Percentiles rank a stretch among this genome's conserved stretches.
These are phyloP conservation scores for Cryptococcus jaspeensis DNA, from an alignment of 1,284 basidiomycete species.

Conservation along the genomic window DNA sequence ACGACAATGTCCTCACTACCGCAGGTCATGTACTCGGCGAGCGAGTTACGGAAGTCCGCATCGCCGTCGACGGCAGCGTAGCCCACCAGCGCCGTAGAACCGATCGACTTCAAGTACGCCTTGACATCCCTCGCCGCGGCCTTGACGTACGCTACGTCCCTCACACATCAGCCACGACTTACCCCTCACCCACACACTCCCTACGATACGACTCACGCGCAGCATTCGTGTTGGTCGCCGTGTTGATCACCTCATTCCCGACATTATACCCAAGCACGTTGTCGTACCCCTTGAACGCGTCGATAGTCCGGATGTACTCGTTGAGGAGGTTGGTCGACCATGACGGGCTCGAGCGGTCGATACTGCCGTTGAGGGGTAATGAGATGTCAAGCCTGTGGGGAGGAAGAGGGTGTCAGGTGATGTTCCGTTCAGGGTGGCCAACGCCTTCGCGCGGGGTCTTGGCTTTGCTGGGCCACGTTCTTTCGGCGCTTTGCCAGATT, in stretches of 20 bases:
- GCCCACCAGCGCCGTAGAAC: slow-evolving; percentile 69
- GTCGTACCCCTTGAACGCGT: slow-evolving; percentile 73
- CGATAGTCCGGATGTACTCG: slow-evolving; percentile 73
- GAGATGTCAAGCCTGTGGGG: slow-evolving; percentile 66
- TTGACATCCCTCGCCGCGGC: slow-evolving; percentile 85
- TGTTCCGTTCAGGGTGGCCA: background rate
- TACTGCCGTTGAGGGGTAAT: slow-evolving; percentile 80
- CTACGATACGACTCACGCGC: slow-evolving; percentile 51
- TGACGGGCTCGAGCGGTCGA: slow-evolving; percentile 68
- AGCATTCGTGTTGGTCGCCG: slow-evolving; percentile 60
- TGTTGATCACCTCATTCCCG: slow-evolving; percentile 81
- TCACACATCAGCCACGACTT: slow-evolving; percentile 1
- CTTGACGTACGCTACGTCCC: slow-evolving; percentile 67
- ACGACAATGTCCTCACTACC: slow-evolving; percentile 68
- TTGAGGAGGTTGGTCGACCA: slow-evolving; percentile 84
- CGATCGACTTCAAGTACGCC: slow-evolving; percentile 73
- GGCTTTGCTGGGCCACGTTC: background rate
- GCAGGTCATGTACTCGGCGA: slow-evolving; percentile 80
- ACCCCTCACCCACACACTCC: background rate
- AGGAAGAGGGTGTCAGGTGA: background rate
- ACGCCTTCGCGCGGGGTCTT: background rate
- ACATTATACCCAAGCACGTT: slow-evolving; percentile 80
- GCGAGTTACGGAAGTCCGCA: slow-evolving; percentile 62
- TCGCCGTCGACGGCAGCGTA: slow-evolving; percentile 82
- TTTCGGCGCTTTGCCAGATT: background rate